These are phyloP conservation scores for Tylopilus vinaceipallidus DNA, from an alignment of 768 basidiomycete species.

Conservation along the genomic window DNA sequence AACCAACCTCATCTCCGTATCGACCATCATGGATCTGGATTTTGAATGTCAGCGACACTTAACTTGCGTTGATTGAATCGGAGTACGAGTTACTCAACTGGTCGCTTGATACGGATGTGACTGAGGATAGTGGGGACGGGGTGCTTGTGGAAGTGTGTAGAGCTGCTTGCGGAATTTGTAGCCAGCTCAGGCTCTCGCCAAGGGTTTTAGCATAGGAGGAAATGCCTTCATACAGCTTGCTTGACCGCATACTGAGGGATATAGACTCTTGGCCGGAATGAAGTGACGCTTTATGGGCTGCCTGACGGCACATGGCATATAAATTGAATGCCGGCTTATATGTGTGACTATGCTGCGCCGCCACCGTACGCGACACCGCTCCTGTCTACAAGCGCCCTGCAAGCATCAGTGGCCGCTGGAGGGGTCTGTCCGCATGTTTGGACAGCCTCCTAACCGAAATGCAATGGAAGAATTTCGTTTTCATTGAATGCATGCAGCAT, in stretches of 20 bases:
- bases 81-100: conserved; percentile 13
- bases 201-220: too few species aligned
- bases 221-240: conserved; percentile 5
- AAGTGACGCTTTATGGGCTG: not conserved
- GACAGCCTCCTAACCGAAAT: too few species aligned
- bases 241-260: not conserved
- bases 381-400: too few species aligned
- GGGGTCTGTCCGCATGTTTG: too few species aligned
- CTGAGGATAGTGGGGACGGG: not conserved
- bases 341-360: too few species aligned
- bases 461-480: too few species aligned
- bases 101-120: not conserved
- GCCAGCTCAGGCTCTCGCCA: conserved; percentile 2
- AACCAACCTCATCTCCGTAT: conserved; percentile 4
- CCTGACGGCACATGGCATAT: too few species aligned
- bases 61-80: not conserved
- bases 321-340: not conserved
- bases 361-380: too few species aligned
- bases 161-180: not conserved
- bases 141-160: not conserved
- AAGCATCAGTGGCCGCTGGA: too few species aligned
- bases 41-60: not conserved
- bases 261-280: too few species aligned
- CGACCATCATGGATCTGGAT: conserved; percentile 6
- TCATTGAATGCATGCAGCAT: too few species aligned